These are phyloP conservation scores for Lachnellula cervina DNA, from an alignment of 2,329 filamentous ascomycete genomes.

Conservation along the genomic window DNA sequence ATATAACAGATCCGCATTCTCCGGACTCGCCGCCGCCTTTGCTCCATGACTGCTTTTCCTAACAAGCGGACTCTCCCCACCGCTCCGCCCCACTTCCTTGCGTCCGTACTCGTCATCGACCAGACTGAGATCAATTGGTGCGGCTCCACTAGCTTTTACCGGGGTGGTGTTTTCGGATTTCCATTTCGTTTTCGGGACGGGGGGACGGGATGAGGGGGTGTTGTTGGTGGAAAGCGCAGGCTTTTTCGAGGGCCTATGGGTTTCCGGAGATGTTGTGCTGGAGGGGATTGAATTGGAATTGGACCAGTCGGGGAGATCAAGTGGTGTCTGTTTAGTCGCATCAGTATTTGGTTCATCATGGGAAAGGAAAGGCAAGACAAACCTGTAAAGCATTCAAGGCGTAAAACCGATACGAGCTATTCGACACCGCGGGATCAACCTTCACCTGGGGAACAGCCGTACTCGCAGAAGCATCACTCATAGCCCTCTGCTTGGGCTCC, in stretches of 20 bases:
- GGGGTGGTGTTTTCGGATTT: slow-evolving; percentile 17
- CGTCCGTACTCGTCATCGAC: slow-evolving; percentile 26
- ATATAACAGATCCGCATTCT: slow-evolving; percentile 79
- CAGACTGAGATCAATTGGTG: slow-evolving; percentile 29
- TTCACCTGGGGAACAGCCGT: slow-evolving; percentile 18
- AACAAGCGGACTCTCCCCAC: slow-evolving; percentile 25
- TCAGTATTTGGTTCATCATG: background rate
- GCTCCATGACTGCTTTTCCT: slow-evolving; percentile 27
- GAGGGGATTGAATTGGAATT: slow-evolving; percentile 8
- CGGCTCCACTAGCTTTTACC: slow-evolving; percentile 4
- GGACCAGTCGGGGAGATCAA: slow-evolving; percentile 28
- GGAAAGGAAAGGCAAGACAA: slow-evolving; percentile 2
- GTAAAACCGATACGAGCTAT: slow-evolving; percentile 26
- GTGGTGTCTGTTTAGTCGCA: slow-evolving; percentile 18
- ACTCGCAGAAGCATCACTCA: slow-evolving; percentile 18
- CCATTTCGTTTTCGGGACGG: slow-evolving; percentile 31
- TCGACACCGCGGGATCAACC: slow-evolving; percentile 23
- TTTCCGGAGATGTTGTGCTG: slow-evolving; percentile 9
- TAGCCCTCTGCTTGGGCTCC: slow-evolving; percentile 26
- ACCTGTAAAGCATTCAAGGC: slow-evolving; percentile 27
- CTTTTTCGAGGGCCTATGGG: slow-evolving; percentile 20
- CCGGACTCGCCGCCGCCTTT: slow-evolving; percentile 50
- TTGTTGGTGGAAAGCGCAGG: slow-evolving; percentile 9
- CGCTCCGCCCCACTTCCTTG: slow-evolving; percentile 4
- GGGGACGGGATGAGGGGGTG: slow-evolving; percentile 16